These are phyloP conservation scores for Tetrahymena borealis DNA, from an alignment of 73 alveolate genomes.

Conservation along the genomic window DNA sequence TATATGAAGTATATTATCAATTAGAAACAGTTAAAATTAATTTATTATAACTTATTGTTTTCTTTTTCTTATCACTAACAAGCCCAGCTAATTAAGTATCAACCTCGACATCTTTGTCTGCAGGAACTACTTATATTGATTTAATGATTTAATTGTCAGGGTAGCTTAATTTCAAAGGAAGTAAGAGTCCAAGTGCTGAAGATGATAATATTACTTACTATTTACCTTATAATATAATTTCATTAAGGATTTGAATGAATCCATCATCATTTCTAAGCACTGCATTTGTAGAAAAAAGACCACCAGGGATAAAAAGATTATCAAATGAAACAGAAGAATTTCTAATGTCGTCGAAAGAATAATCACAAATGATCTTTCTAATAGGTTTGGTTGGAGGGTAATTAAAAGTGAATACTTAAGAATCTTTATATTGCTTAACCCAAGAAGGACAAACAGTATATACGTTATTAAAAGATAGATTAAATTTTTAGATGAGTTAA, in stretches of 20 bases:
- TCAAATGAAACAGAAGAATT: background rate
- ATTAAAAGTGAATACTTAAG: background rate
- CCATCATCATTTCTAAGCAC: background rate
- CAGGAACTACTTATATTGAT: background rate
- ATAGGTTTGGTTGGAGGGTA: background rate
- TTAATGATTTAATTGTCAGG: background rate
- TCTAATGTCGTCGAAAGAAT: background rate
- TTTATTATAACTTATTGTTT: background rate
- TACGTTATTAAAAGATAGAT: background rate
- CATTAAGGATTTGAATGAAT: background rate
- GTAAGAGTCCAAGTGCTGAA: background rate
- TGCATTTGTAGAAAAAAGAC: background rate
- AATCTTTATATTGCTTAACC: background rate
- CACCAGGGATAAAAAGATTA: background rate
- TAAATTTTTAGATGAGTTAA: background rate
- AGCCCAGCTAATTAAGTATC: background rate
- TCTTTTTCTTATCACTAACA: background rate
- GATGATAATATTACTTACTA: background rate
- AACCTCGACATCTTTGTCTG: background rate
- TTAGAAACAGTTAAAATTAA: background rate
- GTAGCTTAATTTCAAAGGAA: background rate
- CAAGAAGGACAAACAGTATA: background rate
- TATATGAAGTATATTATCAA: too few relatives aligned
- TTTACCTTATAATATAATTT: background rate
- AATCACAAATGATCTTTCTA: background rate